Evolutionary conservation across 352 stramenopile genomes (phyloP).

Genomic region (Thraustotheca clavata): DNA sequence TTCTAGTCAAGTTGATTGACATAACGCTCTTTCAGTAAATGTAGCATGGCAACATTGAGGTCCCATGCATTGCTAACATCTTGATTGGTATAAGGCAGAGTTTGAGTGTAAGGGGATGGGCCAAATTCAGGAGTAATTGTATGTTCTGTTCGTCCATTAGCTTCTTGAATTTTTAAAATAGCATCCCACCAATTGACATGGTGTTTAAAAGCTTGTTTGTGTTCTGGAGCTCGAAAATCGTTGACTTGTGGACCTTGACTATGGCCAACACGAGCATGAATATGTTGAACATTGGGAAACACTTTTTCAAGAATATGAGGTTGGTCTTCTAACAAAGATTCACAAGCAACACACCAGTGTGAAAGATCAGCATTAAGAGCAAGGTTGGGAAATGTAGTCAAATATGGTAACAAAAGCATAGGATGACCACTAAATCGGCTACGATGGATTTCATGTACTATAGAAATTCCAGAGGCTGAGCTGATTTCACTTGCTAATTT

Average conservation of each 20-base stretch:
- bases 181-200: slow-evolving; percentile 16
- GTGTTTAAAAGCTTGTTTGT: neutral
- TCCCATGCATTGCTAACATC: slow-evolving; percentile 12
- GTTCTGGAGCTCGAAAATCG: slow-evolving; percentile 18
- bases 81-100: slow-evolving; percentile 10
- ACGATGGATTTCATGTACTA: slow-evolving; percentile 22
- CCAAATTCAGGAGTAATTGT: slow-evolving; percentile 20
- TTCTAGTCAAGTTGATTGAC: neutral
- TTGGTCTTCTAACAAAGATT: slow-evolving; percentile 16
- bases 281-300: slow-evolving; percentile 14
- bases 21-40: slow-evolving; percentile 2
- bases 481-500: neutral
- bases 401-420: slow-evolving; percentile 15
- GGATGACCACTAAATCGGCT: slow-evolving; percentile 20
- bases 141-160: neutral
- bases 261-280: slow-evolving; percentile 19
- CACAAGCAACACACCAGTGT: slow-evolving; percentile 20
- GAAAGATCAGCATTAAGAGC: slow-evolving; percentile 19
- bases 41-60: slow-evolving; percentile 14
- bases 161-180: neutral
- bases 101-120: slow-evolving; percentile 15
- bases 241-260: slow-evolving; percentile 13
- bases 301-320: neutral
- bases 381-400: neutral
- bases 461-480: neutral